These are phyloP conservation scores for Coemansia sp. DNA, from an alignment of 192 early-diverging fungal species.

Conservation along the genomic window DNA sequence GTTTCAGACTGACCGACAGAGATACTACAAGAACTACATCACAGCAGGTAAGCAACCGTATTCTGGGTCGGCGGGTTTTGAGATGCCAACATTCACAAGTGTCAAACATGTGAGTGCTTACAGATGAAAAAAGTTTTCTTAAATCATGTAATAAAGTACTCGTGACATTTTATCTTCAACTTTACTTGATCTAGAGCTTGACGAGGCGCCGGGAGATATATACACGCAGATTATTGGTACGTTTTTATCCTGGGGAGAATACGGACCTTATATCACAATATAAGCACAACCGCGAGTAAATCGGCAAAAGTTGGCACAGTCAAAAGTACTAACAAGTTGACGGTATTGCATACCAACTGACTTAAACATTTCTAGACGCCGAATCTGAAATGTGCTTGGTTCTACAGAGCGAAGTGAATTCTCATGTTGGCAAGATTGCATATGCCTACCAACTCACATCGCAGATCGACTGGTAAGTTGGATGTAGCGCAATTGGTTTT, in stretches of 20 bases:
- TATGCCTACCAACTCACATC: slow-evolving; percentile 56
- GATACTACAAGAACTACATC: slow-evolving; percentile 43
- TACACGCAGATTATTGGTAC: slow-evolving; percentile 76
- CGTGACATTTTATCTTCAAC: too few relatives aligned
- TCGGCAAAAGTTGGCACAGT: too few relatives aligned
- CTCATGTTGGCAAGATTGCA: slow-evolving; percentile 59
- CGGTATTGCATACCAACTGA: too few relatives aligned
- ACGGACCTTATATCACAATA: too few relatives aligned
- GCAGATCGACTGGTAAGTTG: slow-evolving; percentile 58
- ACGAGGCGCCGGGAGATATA: slow-evolving; percentile 80
- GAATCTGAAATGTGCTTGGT: slow-evolving; percentile 81
- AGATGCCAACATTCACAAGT: neutral
- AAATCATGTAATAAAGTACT: too few relatives aligned
- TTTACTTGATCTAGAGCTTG: slow-evolving; percentile 60
- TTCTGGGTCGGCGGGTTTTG: neutral
- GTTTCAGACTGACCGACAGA: slow-evolving; percentile 51
- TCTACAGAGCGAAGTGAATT: slow-evolving; percentile 64
- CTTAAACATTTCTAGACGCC: slow-evolving; percentile 55
- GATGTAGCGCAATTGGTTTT: too few relatives aligned
- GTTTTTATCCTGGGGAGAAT: too few relatives aligned
- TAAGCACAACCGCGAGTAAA: neutral
- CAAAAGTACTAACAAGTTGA: neutral
- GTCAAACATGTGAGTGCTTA: neutral
- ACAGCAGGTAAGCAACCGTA: slow-evolving; percentile 16
- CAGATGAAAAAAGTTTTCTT: neutral